Evolutionary conservation across 2,329 filamentous ascomycete species (phyloP).

Genomic region (Dothideomycetes sp.): DNA sequence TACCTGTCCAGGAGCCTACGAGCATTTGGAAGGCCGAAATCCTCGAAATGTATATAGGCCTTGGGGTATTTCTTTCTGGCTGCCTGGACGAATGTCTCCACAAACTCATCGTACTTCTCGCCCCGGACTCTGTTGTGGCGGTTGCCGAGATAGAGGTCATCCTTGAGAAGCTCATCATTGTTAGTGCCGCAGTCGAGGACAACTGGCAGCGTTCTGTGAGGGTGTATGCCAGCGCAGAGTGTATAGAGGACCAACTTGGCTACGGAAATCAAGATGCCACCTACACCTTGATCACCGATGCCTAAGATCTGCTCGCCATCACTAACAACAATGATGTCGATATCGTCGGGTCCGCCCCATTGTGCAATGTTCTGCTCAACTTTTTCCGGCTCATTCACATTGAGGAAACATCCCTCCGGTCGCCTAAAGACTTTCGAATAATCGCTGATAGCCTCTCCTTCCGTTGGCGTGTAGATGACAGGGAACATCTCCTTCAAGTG

Average conservation of each 20-base stretch:
- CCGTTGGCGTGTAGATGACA: conserved; percentile 84
- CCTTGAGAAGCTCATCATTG: conserved; percentile 62
- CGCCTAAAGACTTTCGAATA: conserved; percentile 68
- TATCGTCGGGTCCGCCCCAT: conserved; percentile 60
- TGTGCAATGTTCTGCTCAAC: conserved; percentile 56
- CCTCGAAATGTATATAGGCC: conserved; percentile 79
- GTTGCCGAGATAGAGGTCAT: conserved; percentile 71
- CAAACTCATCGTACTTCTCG: conserved; percentile 62
- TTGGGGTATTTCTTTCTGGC: conserved; percentile 61
- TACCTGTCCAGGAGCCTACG: conserved; percentile 68
- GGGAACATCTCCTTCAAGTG: conserved; percentile 82
- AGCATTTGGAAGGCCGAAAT: conserved; percentile 71
- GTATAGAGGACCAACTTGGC: conserved; percentile 78
- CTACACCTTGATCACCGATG: conserved; percentile 81
- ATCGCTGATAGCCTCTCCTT: conserved; percentile 78
- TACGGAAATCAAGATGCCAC: conserved; percentile 71
- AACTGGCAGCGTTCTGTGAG: conserved; percentile 65
- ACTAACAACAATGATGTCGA: conserved; percentile 82
- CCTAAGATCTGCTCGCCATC: conserved; percentile 66
- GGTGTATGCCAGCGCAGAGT: conserved; percentile 77
- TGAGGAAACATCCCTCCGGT: conserved; percentile 73
- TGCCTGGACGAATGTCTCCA: conserved; percentile 61
- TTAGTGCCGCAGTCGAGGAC: conserved; percentile 80
- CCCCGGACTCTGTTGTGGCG: conserved; percentile 56
- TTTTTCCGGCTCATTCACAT: conserved; percentile 55